Base-by-base conservation (phyloP, 2,329 filamentous ascomycete genomes). In the Trichoderma arundinaceum region DNA sequence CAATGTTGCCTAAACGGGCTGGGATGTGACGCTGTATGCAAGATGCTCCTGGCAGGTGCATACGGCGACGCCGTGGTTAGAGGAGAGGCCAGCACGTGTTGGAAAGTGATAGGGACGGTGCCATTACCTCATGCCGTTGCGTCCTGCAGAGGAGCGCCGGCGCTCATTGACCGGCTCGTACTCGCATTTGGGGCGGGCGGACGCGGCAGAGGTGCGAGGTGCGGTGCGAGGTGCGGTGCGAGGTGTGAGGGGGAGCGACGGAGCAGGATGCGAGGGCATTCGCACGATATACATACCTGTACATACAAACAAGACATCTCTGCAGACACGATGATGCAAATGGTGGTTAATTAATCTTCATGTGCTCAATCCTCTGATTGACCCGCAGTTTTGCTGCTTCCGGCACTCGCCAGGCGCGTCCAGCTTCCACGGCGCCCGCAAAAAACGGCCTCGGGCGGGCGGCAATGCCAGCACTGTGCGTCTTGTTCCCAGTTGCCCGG, bases 41-140 rank as follows among this genome's bases (percentile, higher is more conserved):
- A 62, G 59, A 62, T 62, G 59, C 59, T 62, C 59, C 59, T 62
- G 59, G 59, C 59, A 62, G 59, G 59, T 62, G 59, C 59, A 62
- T 53, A 62, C 59, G 59, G 59, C 59, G 59, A 53, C 59, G 48
- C 59, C 59, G 59, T 62, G 59, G 59, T 62, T 62, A 44, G 59
- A 62, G 59, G 48, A 62, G 59, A 62, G 39, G 59, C 59, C 38
- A 53, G 59, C 59, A 62, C 59, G 59, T 62, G 59, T 62, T 62
- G 22, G 33, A 38, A 17, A 53, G 17, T 62, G 48, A 62, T 62
- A 62, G 59, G 59, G 17, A 62, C 46, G 19, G 22, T 33, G 41
- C 17, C 32, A 17, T 35, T 58, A 52, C 48, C 58, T 52, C 48
- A 61, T 33, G n/a, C 38, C 17, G 48, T 5, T 33, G 28, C 46